Conservation (phyloP, 2,329 filamentous ascomycete species). For the Penicillium sp. region DNA sequence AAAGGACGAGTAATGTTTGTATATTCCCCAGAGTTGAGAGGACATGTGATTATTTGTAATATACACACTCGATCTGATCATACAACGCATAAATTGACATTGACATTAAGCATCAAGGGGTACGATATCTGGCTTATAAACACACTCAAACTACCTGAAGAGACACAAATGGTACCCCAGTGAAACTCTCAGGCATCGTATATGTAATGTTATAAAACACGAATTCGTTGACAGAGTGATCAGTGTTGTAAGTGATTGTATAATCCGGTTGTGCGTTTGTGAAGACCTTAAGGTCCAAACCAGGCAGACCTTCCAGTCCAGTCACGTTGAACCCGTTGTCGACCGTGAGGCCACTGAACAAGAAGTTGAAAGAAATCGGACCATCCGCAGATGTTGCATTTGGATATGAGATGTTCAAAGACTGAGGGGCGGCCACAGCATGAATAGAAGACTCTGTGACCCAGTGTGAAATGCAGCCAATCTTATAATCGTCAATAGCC, state of each 20-base stretch:
- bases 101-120: neutral
- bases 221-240: slow-evolving; percentile 18
- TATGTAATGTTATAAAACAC: slow-evolving; percentile 19
- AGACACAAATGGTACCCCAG: slow-evolving; percentile 9
- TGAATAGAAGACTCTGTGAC: slow-evolving; percentile 43
- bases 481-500: slow-evolving; percentile 38
- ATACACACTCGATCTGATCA: neutral
- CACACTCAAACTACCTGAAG: slow-evolving; percentile 4
- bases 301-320: slow-evolving; percentile 14
- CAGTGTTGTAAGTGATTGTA: slow-evolving; percentile 14
- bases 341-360: slow-evolving; percentile 14
- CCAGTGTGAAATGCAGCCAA: slow-evolving; percentile 34
- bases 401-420: slow-evolving; percentile 55
- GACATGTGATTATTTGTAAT: neutral
- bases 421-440: slow-evolving; percentile 41
- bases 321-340: slow-evolving; percentile 48
- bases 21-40: neutral
- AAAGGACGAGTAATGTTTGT: neutral
- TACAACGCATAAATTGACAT: neutral
- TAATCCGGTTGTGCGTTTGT: slow-evolving; percentile 13
- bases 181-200: slow-evolving; percentile 14
- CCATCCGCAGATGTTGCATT: slow-evolving; percentile 33
- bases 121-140: neutral
- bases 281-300: slow-evolving; percentile 8
- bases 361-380: slow-evolving; percentile 11